Evolutionary conservation across 305 asterid genomes (phyloP).

Genomic region (Rubia tinctorum): DNA sequence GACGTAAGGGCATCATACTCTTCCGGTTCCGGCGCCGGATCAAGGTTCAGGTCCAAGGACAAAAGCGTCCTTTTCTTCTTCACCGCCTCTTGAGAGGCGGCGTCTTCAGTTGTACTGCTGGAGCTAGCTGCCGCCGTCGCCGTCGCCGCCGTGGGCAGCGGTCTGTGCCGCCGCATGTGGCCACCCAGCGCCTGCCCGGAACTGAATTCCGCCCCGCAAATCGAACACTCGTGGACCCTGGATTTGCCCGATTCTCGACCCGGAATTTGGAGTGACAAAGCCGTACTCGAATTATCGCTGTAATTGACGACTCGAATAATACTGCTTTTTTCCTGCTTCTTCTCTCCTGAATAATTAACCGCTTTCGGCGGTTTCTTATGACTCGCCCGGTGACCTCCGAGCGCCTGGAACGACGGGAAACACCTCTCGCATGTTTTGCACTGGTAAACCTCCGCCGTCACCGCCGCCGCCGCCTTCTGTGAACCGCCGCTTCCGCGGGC

Average conservation of each 20-base stretch:
- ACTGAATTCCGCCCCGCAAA: constrained; percentile 51
- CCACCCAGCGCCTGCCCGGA: constrained; percentile 71
- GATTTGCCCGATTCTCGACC: constrained; percentile 26
- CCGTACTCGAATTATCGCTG: constrained; percentile 29
- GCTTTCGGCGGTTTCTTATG: constrained; percentile 48
- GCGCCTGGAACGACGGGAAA: constrained; percentile 78
- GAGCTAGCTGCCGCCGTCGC: constrained; percentile 14
- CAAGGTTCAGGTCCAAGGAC: constrained; percentile 72
- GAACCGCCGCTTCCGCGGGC: constrained; percentile 40
- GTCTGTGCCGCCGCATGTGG: constrained; percentile 66
- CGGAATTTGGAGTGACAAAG: constrained; percentile 49
- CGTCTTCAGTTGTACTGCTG: constrained; percentile 17
- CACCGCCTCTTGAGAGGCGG: constrained; percentile 28
- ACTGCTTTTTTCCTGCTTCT: constrained; percentile 13
- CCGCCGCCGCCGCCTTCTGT: constrained; percentile 2
- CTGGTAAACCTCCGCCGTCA: constrained; percentile 33
- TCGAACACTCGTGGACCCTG: constrained; percentile 47
- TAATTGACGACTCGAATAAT: background rate
- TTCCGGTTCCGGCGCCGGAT: constrained; percentile 58
- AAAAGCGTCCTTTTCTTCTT: constrained; percentile 53
- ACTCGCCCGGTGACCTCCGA: constrained; percentile 89
- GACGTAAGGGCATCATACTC: constrained; percentile 39
- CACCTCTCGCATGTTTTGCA: constrained; percentile 74
- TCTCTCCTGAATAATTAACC: constrained; percentile 16
- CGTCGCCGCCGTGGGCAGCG: constrained; percentile 22